phyloP scores from a whole-genome alignment of 2,329 filamentous ascomycete species.

The Neofusicoccum laricinum region DNA sequence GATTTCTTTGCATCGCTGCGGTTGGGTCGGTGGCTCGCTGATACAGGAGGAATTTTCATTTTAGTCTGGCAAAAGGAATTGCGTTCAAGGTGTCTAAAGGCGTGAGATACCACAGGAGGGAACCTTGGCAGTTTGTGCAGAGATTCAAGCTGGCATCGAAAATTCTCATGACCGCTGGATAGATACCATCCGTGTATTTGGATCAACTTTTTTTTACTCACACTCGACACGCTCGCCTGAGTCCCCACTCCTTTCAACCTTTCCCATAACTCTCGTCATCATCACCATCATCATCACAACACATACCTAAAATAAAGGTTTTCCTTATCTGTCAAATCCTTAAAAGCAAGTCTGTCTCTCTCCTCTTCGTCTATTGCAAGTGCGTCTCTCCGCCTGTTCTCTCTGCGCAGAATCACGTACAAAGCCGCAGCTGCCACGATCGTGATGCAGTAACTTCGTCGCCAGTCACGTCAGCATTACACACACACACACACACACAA shows the following conservation, averaged over 20 bases:
- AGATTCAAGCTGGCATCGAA: neutral
- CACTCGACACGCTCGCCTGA: neutral
- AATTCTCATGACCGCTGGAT: constrained; percentile 15
- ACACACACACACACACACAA: neutral
- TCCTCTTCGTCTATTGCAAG: constrained; percentile 58
- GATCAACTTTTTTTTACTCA: constrained; percentile 9
- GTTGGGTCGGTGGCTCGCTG: neutral
- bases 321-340: constrained; percentile 66
- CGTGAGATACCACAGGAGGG: constrained; percentile 8
- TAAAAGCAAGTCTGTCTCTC: constrained; percentile 63
- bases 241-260: constrained; percentile 18
- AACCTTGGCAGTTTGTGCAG: neutral
- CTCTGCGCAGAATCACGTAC: constrained; percentile 58
- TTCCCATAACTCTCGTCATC: constrained; percentile 17
- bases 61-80: neutral
- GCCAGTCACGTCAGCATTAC: neutral
- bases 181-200: constrained; percentile 4
- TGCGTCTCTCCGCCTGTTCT: constrained; percentile 54
- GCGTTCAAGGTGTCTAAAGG: constrained; percentile 2
- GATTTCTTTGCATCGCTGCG: constrained; percentile 5
- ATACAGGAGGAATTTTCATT: neutral
- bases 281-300: constrained; percentile 31
- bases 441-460: constrained; percentile 62
- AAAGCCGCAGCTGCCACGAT: constrained; percentile 56
- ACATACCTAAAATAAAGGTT: constrained; percentile 67